Evolutionary conservation across 2,329 filamentous ascomycete genomes (phyloP), one percentile per base, ranked within the genome.

Genomic region (Fusarium sp.): DNA sequence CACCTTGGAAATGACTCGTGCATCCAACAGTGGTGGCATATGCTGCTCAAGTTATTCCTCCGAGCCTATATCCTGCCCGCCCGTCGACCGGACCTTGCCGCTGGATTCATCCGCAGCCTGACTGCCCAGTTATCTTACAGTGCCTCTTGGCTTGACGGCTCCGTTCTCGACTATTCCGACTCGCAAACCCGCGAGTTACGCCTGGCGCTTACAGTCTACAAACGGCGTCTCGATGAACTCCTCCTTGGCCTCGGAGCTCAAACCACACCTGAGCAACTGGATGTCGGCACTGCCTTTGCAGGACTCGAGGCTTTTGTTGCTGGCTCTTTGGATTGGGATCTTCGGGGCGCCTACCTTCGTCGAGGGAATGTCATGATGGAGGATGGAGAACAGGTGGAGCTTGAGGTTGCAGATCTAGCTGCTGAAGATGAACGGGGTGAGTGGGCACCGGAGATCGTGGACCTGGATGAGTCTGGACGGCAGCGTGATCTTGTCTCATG

Each of bases 1-100:
- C 85, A 89, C 64, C 85, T 92, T 1, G 87, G 87, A 45, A 92
- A 91, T 77, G 82, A 88, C 47, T 84, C 88, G 10, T 92, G 90
- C 73, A 82, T 91, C 50, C 88, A 90, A 70, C 89, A 92, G 70
- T 92, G 90, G 90, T 89, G 86, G 83, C 85, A 90, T 75, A 84
- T 90, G 70, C 79, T 87, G 5, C 83, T 88, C 42, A 85, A 83
- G 57, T 77, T 90, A 37, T 75, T 90, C 13, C 84, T 92, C 56
- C 85, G 86, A 29, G 86, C 88, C 2, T 85, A 87, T 75, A 72
- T 75, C 11, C 85, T 92, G 2, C 81, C 84, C 1, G 67, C 81
- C 24, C 75, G 78, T 5, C 81, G 82, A 2, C 89, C 89, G 0
- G 63, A 70, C 1, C 84, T 92, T 35, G 84, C 84, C 13, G 80